These are phyloP conservation scores for Suillus variegatus DNA, from an alignment of 768 basidiomycete species.

Conservation along the genomic window DNA sequence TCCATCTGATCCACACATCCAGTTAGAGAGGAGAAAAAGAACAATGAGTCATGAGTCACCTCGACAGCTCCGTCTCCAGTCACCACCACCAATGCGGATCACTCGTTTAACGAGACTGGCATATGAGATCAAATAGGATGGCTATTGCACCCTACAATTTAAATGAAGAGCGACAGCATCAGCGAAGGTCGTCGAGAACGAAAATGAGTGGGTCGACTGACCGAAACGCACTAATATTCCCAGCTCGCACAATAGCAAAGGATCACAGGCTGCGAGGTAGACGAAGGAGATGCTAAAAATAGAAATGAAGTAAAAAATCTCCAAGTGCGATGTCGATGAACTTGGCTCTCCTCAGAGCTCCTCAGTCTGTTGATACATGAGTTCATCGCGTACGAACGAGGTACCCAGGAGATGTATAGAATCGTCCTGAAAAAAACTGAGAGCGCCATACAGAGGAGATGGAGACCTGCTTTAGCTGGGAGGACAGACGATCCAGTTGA, in stretches of 20 bases:
- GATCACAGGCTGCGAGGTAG: background rate
- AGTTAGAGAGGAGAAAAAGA: conserved; percentile 5
- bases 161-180: background rate
- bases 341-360: background rate
- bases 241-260: background rate
- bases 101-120: conserved; percentile 83
- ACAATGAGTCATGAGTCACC: conserved; percentile 43
- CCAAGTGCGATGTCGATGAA: background rate
- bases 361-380: background rate
- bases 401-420: background rate
- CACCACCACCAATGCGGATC: conserved; percentile 90
- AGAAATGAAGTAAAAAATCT: background rate
- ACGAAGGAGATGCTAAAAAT: background rate
- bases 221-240: background rate
- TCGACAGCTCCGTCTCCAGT: conserved; percentile 98
- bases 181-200: background rate
- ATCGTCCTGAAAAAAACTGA: background rate
- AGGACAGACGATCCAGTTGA: background rate
- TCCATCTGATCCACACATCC: conserved; percentile 73
- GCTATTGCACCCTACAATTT: background rate
- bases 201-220: background rate
- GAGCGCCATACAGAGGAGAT: background rate
- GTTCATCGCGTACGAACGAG: background rate
- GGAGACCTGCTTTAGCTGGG: background rate
- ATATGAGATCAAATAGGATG: background rate